Conservation (phyloP, 2,329 filamentous ascomycete species). For the Colletotrichum musicola region DNA sequence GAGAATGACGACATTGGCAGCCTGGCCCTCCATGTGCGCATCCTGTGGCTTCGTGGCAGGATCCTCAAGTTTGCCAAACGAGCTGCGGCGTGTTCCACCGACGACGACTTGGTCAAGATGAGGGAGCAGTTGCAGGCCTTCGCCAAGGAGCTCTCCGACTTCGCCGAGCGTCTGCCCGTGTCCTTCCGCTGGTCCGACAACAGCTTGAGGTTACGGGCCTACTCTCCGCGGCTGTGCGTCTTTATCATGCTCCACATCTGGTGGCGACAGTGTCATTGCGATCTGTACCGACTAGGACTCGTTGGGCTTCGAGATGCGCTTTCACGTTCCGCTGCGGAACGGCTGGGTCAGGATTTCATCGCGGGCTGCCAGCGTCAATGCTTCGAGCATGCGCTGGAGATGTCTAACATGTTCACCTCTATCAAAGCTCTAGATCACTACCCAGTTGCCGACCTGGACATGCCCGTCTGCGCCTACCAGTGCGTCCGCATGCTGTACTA, state of each 20-base stretch:
- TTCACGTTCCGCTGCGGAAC: slow-evolving; percentile 56
- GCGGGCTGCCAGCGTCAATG: slow-evolving; percentile 64
- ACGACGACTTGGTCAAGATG: slow-evolving; percentile 52
- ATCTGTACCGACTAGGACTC: slow-evolving; percentile 67
- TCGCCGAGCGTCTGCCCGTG: slow-evolving; percentile 64
- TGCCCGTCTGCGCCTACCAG: slow-evolving; percentile 68
- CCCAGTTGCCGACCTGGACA: slow-evolving; percentile 67
- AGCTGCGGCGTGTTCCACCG: slow-evolving; percentile 53
- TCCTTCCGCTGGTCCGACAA: slow-evolving; percentile 71
- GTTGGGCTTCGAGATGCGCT: slow-evolving; percentile 65
- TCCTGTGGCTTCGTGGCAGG: slow-evolving; percentile 66
- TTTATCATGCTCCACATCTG: slow-evolving; percentile 72
- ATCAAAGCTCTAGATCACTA: slow-evolving; percentile 64
- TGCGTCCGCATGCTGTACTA: slow-evolving; percentile 67
- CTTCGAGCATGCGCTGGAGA: slow-evolving; percentile 66
- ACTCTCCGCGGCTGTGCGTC: slow-evolving; percentile 68
- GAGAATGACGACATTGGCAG: slow-evolving; percentile 67
- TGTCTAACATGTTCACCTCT: slow-evolving; percentile 67
- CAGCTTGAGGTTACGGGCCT: slow-evolving; percentile 67
- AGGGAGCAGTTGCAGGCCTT: slow-evolving; percentile 58
- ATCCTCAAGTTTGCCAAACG: slow-evolving; percentile 67
- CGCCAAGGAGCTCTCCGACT: slow-evolving; percentile 64
- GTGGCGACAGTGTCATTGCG: slow-evolving; percentile 71
- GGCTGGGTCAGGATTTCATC: slow-evolving; percentile 63
- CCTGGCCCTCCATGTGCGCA: slow-evolving; percentile 67